phyloP scores from a whole-genome alignment of 2,329 filamentous ascomycete genomes.

The Apiospora phragmitis region DNA sequence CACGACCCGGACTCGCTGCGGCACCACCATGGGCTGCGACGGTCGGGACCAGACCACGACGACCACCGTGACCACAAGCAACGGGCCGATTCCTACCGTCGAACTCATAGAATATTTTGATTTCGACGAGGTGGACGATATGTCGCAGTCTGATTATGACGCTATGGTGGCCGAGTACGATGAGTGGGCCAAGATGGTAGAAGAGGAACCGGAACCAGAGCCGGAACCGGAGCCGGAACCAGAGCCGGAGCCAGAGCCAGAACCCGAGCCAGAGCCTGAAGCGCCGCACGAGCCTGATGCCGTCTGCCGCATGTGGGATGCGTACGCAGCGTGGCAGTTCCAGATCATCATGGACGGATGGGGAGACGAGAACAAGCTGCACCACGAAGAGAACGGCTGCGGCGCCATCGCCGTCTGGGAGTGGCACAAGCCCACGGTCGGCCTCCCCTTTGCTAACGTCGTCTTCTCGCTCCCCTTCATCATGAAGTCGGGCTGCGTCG shows the following conservation, averaged over 20 bases:
- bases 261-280: neutral
- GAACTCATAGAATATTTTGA: neutral
- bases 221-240: neutral
- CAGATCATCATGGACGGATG: neutral
- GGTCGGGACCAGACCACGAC: neutral
- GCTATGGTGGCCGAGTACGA: neutral
- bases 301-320: neutral
- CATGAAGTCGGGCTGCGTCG: conserved; percentile 28
- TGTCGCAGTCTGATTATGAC: neutral
- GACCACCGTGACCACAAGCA: neutral
- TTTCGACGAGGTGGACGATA: neutral
- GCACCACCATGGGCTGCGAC: conserved; percentile 2
- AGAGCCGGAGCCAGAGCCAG: too few species aligned
- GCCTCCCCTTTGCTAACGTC: conserved; percentile 3
- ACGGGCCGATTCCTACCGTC: neutral
- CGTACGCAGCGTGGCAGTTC: neutral
- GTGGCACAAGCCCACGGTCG: neutral
- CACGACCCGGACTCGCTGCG: neutral
- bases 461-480: conserved; percentile 25
- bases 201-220: neutral
- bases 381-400: neutral
- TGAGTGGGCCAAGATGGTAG: neutral
- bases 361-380: neutral
- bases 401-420: neutral
- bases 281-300: neutral